These are phyloP conservation scores for Colletotrichum chrysophilum DNA, from an alignment of 2,329 filamentous ascomycete genomes.

Conservation along the genomic window DNA sequence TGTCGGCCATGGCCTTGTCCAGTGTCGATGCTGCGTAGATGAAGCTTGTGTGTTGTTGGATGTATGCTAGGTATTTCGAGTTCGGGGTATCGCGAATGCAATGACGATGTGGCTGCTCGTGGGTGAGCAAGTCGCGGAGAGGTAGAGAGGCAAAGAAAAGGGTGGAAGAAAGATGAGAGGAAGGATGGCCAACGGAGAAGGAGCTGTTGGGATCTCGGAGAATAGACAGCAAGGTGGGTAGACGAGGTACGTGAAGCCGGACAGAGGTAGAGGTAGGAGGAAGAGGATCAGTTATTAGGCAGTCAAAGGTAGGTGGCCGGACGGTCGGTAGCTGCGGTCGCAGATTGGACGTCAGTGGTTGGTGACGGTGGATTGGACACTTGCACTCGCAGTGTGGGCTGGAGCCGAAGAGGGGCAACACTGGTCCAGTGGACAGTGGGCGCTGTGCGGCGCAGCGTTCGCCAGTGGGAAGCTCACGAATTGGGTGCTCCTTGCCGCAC, in stretches of 20 bases:
- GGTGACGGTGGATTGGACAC: constrained; percentile 1
- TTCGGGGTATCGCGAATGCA: not conserved
- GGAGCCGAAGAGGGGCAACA: constrained; percentile 12
- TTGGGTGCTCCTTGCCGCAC: not conserved
- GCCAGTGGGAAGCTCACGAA: not conserved
- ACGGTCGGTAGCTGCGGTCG: constrained; percentile 9
- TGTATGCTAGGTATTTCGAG: not conserved
- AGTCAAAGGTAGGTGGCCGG: not conserved
- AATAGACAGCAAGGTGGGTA: not conserved
- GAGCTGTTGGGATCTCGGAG: constrained; percentile 1
- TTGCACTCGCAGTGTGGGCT: not conserved
- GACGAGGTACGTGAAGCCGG: not conserved
- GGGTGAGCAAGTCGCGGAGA: not conserved
- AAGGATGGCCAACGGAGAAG: not conserved
- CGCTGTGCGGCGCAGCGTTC: not conserved
- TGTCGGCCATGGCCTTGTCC: constrained; percentile 65
- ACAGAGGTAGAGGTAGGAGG: not conserved
- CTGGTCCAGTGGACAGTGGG: not conserved
- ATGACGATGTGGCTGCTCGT: not conserved
- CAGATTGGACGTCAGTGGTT: constrained; percentile 12
- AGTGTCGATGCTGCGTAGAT: not conserved
- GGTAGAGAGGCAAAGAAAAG: not conserved
- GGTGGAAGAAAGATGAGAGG: not conserved
- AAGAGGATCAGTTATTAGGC: not conserved
- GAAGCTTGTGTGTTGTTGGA: not conserved